Evolutionary conservation across 2,329 filamentous ascomycete genomes (phyloP).

Genomic region (Venturia nashicola): DNA sequence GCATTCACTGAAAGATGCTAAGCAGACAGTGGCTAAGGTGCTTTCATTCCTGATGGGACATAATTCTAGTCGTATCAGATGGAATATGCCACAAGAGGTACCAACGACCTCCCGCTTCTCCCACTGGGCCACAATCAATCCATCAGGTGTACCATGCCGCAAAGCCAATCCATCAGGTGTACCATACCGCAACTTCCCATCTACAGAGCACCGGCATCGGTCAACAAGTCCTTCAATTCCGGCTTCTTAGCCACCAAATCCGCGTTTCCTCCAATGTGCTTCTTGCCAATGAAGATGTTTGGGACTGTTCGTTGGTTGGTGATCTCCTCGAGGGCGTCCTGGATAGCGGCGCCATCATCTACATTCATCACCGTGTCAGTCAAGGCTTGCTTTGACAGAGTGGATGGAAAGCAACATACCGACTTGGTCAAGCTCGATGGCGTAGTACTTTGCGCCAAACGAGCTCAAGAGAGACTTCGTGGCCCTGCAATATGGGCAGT

Average conservation of each 20-base stretch:
- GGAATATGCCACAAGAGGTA: not conserved
- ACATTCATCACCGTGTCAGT: conserved; percentile 24
- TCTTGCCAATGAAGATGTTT: conserved; percentile 82
- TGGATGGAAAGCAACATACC: conserved; percentile 37
- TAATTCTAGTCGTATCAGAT: not conserved
- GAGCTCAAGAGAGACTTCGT: conserved; percentile 65
- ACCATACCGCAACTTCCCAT: not conserved
- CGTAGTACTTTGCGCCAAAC: conserved; percentile 58
- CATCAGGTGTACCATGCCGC: not conserved
- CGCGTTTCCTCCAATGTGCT: conserved; percentile 96
- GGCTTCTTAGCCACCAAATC: conserved; percentile 58
- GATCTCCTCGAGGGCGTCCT: conserved; percentile 70
- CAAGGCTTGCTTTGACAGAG: conserved; percentile 13
- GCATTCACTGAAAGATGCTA: not conserved
- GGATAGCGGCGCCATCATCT: conserved; percentile 76
- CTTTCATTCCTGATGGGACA: not conserved
- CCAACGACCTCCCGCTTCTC: not conserved
- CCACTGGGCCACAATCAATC: not conserved
- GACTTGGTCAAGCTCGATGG: conserved; percentile 75
- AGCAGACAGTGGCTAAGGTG: not conserved
- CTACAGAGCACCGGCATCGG: conserved; percentile 44
- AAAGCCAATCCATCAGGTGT: not conserved
- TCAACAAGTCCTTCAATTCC: conserved; percentile 53
- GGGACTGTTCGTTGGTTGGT: conserved; percentile 81
- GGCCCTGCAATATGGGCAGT: conserved; percentile 82